Evolutionary conservation across 345 rosid genomes (phyloP), one percentile per base, ranked within the genome.

Genomic region (Murraya koenigii): DNA sequence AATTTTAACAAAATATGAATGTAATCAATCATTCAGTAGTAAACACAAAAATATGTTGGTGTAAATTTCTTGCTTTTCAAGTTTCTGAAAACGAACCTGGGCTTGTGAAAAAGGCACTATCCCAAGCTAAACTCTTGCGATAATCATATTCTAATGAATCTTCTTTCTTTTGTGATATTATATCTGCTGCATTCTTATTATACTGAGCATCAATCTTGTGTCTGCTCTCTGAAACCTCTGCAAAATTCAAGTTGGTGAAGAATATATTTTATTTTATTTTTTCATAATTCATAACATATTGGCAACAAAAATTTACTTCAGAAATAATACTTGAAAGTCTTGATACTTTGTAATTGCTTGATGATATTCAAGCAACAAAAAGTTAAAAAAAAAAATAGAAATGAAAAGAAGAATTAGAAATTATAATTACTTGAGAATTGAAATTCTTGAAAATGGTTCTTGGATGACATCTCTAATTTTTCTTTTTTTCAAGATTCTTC

Each of bases 111-210:
- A 92, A 92, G 14, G 92, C 92, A 63, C 80, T 85, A 77, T 90
- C 89, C 97, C 97, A 92, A 6, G 93, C 95, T 74, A 92, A 81
- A 86, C 97, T 90, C 80, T 82, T 78, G 77, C 97, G 90, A 71
- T 79, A 79, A 65, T 84, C 66, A 15, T 62, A 30, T 33, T 9
- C 71, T 5, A 39, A 28, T 63, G 32, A 7, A 63, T 62, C 49
- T 23, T 71, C 39, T 35, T 75, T 73, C 61, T 30, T 72, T 52
- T 54, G 63, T 76, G n/a, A 32, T 30, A 25, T 35, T 59, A 39
- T 33, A 13, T 63, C 75, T 14, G 35, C 75, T 25, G 69, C 9
- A 22, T 69, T 63, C 66, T 35, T 52, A 71, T 30, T 33, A 2
- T 9, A 22, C 7, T 62, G 77, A 47, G 39, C 44, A 60, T 80